Base-by-base conservation (phyloP, 1,284 basidiomycete species). In the Vanrija humicola region DNA sequence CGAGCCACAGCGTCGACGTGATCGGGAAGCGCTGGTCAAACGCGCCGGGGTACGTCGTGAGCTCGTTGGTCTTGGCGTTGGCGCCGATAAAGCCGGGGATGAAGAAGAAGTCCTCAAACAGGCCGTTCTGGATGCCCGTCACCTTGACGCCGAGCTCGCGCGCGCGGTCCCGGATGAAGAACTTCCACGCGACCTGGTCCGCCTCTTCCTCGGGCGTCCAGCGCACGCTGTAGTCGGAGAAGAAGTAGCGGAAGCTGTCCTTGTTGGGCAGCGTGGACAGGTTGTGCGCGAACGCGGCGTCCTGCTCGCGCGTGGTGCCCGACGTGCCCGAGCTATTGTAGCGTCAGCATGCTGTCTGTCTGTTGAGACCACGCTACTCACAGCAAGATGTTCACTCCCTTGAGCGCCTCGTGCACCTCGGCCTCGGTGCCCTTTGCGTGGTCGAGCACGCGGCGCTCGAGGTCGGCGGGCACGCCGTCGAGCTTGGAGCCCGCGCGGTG, bases 401-500 rank as follows among this genome's bases (percentile, higher is more conserved):
- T 3, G 2, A 42, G 40, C 40, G 40, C 40, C 2, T 19, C 40
- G 40, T 18, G n/a, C 7, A 42, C 40, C n/a, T 42, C 7, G 5
- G n/a, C 19, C n/a, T n/a, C n/a, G n/a, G 40, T 42, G 7, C 7
- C 40, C 9, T 10, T 28, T 4, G 25, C 29, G 28, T 28, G 9
- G 25, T 48, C 46, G n/a, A 48, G 25, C 14, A 38, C 29, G 28
- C 46, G 46, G 18, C n/a, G 18, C 26, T 48, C 46, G 18, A 38
- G 8, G 29, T n/a, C 25, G 10, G 25, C 29, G 18, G 46, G 46
- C 14, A 48, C 18, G 18, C 9, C 10, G 46, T 29, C 46, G 29
- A 48, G 29, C 18, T 38, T 48, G 6, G 46, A 48, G 18, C 46
- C 46, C 9, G 46, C 23, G 34, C 46, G 46, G 34, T 48, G 46